Evolutionary conservation across 768 basidiomycete genomes (phyloP), one percentile per base, ranked within the genome.

Genomic region (Dentipellis fragilis): DNA sequence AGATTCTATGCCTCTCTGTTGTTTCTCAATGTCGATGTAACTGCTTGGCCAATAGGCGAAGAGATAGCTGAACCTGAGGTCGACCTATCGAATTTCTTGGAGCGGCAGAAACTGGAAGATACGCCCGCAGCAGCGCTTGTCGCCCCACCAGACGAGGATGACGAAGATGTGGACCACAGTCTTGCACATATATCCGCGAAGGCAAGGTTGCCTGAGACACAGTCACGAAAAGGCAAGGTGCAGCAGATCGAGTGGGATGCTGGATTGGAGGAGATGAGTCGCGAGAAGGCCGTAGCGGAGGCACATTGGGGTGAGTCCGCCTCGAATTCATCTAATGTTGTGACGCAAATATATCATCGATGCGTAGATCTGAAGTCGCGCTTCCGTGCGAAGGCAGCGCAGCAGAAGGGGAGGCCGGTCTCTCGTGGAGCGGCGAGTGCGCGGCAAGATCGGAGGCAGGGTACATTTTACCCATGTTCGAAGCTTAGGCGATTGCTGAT

Each of bases 241-340:
- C 75, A 82, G 57, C 67, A 74, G 52, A 79, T 92, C 17, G 77
- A 78, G 53, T 92, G 89, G 89, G 80, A 86, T 58, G 71, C 74
- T 3, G 70, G 78, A 23, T 68, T 91, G 2, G 86, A 89, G 34
- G 73, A 78, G 37, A 70, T 92, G 73, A 78, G 69, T 36, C 76
- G 78, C 19, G 87, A 89, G 58, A 91, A 89, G 63, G 77, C 78
- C 1, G 76, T 78, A 5, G 87, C 88, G 0, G 88, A 90, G 57
- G 89, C 89, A 11, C 78, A 78, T 21, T 74, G 87, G 75, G 89
- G 89, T 87, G 53, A 46, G 73, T 63, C 8, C 10, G n/a, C 38
- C 38, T 39, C 38, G 38, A n/a, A 39, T 11, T 39, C n/a, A 35
- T 45, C 16, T 40, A n/a, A 17, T 36, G 21, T 16, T 48, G 21